Percentiles rank a stretch among this genome's conserved stretches.
phyloP scores from a whole-genome alignment of 2,329 filamentous ascomycete species.

The Fusarium sp. region DNA sequence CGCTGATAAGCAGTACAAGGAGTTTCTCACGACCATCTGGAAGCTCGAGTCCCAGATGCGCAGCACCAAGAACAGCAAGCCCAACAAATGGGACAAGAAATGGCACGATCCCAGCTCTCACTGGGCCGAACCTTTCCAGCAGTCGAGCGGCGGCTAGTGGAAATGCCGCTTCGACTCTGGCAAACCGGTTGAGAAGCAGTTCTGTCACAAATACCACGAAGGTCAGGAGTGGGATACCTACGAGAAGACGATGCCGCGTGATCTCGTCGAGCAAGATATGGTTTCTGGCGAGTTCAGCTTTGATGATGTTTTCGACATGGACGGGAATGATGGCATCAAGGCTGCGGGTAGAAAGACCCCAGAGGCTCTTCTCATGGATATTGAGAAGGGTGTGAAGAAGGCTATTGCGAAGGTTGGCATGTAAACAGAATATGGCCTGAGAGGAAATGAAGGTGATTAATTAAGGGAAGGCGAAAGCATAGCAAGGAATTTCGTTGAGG shows the following conservation, averaged over 20 bases:
- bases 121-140: constrained; percentile 33
- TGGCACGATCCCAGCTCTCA: constrained; percentile 30
- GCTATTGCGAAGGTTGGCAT: constrained; percentile 30
- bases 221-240: not conserved
- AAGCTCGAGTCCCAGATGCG: constrained; percentile 25
- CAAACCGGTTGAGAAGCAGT: constrained; percentile 26
- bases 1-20: constrained; percentile 23
- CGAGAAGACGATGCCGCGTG: not conserved
- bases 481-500: not conserved
- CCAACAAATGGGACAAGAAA: constrained; percentile 33
- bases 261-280: not conserved
- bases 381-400: constrained; percentile 14
- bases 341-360: constrained; percentile 1
- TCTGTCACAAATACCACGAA: constrained; percentile 28
- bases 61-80: not conserved
- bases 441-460: not conserved
- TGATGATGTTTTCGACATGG: constrained; percentile 15
- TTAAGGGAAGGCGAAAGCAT: not conserved
- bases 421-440: not conserved
- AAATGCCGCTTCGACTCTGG: constrained; percentile 41
- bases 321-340: not conserved
- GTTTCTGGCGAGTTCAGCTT: constrained; percentile 11
- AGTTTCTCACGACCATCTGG: constrained; percentile 30
- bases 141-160: constrained; percentile 43
- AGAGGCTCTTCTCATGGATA: constrained; percentile 9